Evolutionary conservation across 108 stramenopile species (phyloP).

Genomic region (Skeletonema potamos): DNA sequence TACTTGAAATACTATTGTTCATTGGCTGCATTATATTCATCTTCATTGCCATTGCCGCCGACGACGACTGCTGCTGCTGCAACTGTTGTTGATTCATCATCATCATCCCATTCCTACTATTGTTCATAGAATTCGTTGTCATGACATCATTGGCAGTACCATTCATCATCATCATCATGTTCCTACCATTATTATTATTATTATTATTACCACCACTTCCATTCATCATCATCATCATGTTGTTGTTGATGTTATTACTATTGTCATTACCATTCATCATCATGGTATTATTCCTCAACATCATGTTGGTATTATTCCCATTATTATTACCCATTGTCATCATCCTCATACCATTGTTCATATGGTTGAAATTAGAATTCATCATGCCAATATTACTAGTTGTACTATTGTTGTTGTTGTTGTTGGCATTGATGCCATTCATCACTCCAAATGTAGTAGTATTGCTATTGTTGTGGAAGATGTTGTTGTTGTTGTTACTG

Average conservation of each 20-base stretch:
- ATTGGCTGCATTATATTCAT: constrained; percentile 32
- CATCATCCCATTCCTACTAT: constrained; percentile 1
- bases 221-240: constrained; percentile 1
- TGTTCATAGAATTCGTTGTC: constrained; percentile 35
- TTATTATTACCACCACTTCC: constrained; percentile 25
- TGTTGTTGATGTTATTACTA: constrained; percentile 7
- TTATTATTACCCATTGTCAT: constrained; percentile 25
- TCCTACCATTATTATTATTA: constrained; percentile 23
- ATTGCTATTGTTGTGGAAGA: no score
- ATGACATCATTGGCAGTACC: constrained; percentile 3
- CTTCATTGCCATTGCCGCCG: constrained; percentile 15
- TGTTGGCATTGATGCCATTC: neutral
- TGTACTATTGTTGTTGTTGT: neutral
- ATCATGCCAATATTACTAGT: no score
- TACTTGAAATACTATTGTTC: constrained; percentile 23
- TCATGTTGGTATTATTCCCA: constrained; percentile 22
- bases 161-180: constrained; percentile 41
- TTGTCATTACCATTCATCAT: constrained; percentile 33
- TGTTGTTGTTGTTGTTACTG: constrained; percentile 15
- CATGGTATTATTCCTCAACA: no score
- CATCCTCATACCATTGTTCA: constrained; percentile 11
- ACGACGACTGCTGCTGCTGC: neutral
- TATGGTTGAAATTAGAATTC: no score
- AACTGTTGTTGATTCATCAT: neutral
- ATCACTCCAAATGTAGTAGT: constrained; percentile 26